phyloP scores from a whole-genome alignment of 2,329 filamentous ascomycete genomes.

The Neofusicoccum sp. region DNA sequence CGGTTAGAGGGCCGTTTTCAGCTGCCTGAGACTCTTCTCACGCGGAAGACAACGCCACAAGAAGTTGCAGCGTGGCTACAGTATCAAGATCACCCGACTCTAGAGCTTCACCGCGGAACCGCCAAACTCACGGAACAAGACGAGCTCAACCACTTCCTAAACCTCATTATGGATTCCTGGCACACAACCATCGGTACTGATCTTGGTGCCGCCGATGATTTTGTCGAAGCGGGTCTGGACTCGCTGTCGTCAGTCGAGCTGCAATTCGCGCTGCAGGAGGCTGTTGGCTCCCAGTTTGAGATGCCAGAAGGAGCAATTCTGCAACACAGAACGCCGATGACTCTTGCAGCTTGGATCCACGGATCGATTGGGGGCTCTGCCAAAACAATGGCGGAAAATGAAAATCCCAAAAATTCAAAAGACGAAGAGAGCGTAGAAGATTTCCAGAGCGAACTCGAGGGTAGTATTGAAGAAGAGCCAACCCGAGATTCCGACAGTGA shows the following conservation, averaged over 20 bases:
- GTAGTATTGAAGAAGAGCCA: no score
- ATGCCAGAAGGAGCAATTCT: conserved; percentile 23
- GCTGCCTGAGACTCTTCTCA: neutral
- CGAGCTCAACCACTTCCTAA: neutral
- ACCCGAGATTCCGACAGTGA: no score
- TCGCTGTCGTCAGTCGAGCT: conserved; percentile 32
- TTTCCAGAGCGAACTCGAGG: no score
- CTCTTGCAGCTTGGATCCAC: no score
- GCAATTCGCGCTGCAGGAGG: conserved; percentile 32
- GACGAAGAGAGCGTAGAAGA: no score
- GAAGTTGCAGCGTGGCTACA: conserved; percentile 22
- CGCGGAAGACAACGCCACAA: conserved; percentile 20
- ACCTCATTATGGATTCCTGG: neutral
- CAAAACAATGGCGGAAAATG: no score
- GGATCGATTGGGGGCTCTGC: no score
- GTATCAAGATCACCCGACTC: no score
- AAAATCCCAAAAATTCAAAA: neutral
- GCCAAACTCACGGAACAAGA: no score
- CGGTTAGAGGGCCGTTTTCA: neutral
- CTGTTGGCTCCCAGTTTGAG: conserved; percentile 30
- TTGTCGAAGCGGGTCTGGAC: neutral
- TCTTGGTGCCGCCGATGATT: neutral
- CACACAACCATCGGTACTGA: neutral
- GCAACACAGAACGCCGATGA: no score
- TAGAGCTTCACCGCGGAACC: no score